phyloP scores from a whole-genome alignment of 2,329 filamentous ascomycete genomes.

The Arthrobotrys sphaeroides region DNA sequence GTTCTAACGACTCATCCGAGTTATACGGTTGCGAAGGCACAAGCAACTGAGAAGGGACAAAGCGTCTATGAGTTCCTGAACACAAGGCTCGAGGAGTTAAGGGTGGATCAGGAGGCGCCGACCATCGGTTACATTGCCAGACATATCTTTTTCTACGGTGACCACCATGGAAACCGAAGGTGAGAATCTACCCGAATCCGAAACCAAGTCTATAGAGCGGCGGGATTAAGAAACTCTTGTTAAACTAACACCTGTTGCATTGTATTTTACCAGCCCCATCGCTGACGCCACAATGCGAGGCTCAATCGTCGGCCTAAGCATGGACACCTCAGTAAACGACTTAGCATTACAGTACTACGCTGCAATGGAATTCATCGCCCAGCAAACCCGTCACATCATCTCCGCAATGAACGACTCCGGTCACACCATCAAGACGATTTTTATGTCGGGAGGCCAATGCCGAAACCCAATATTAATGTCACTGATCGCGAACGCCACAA shows the following conservation, averaged over 20 bases:
- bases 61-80: slow-evolving; percentile 98
- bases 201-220: background rate
- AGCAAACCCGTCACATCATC: slow-evolving; percentile 95
- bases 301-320: slow-evolving; percentile 83
- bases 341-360: slow-evolving; percentile 93
- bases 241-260: background rate
- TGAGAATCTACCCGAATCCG: background rate
- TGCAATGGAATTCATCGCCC: slow-evolving; percentile 96
- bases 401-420: slow-evolving; percentile 91
- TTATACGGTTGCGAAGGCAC: slow-evolving; percentile 79
- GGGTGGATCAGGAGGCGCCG: slow-evolving; percentile 74
- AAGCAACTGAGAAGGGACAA: slow-evolving; percentile 81
- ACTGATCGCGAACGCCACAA: slow-evolving; percentile 87
- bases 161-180: slow-evolving; percentile 95
- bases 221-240: background rate
- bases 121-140: slow-evolving; percentile 84
- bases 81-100: slow-evolving; percentile 80
- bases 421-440: slow-evolving; percentile 88
- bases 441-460: slow-evolving; percentile 98
- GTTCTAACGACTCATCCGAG: slow-evolving; percentile 95
- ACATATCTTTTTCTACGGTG: slow-evolving; percentile 98
- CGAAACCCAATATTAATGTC: slow-evolving; percentile 93
- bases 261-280: slow-evolving; percentile 72
- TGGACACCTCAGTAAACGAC: slow-evolving; percentile 85
- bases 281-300: slow-evolving; percentile 94